Percentiles rank a stretch among this genome's conserved stretches.
phyloP scores from a whole-genome alignment of 352 stramenopile genomes.

The Globisporangium rhizosaccharum region DNA sequence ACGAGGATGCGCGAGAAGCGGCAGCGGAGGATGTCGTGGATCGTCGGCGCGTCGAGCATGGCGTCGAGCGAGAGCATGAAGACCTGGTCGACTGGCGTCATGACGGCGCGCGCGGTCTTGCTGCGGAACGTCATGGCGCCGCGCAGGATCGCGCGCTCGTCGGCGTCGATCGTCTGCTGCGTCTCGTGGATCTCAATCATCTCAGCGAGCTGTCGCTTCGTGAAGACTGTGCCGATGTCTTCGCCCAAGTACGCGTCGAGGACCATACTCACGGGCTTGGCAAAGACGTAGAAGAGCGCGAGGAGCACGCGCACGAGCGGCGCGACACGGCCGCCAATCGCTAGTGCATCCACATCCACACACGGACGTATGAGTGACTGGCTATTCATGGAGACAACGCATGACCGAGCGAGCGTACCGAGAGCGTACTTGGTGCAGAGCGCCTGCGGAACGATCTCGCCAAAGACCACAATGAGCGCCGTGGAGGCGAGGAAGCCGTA shows the following conservation, averaged over 20 bases:
- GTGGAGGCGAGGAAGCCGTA: constrained; percentile 92
- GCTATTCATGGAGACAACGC: too few relatives aligned
- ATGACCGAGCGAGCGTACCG: constrained; percentile 1
- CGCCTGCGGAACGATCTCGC: constrained; percentile 88
- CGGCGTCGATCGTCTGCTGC: constrained; percentile 90
- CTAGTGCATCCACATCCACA: constrained; percentile 19
- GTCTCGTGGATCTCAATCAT: constrained; percentile 96
- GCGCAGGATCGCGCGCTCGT: constrained; percentile 92
- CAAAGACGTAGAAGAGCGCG: constrained; percentile 90
- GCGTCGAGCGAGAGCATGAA: constrained; percentile 91
- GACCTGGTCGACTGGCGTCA: constrained; percentile 91
- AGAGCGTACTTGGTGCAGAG: constrained; percentile 80
- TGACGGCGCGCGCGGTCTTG: constrained; percentile 90
- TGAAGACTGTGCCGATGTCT: constrained; percentile 96
- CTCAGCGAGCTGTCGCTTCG: constrained; percentile 90
- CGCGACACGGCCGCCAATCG: constrained; percentile 69
- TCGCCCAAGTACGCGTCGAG: constrained; percentile 91
- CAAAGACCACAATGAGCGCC: constrained; percentile 92
- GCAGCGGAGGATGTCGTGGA: constrained; percentile 94
- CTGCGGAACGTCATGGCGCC: constrained; percentile 93
- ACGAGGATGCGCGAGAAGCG: constrained; percentile 96
- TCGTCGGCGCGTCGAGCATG: constrained; percentile 66
- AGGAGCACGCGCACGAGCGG: constrained; percentile 93
- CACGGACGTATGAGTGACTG: too few relatives aligned
- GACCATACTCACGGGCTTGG: constrained; percentile 90